These are phyloP conservation scores for Filobasidium wieringae DNA, from an alignment of 768 basidiomycete genomes.

Conservation along the genomic window DNA sequence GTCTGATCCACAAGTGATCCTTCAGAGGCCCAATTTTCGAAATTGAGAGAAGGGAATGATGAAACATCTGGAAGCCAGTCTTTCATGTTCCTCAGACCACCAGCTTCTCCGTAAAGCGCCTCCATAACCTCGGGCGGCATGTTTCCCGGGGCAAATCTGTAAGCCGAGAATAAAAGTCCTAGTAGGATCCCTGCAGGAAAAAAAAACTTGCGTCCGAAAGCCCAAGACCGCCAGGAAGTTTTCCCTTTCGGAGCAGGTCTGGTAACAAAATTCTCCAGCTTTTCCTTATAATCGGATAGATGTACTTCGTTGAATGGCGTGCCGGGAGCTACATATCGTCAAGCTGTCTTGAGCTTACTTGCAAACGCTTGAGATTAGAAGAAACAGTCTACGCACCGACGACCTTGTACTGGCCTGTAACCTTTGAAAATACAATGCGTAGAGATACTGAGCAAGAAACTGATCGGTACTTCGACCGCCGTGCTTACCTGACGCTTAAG, in stretches of 20 bases:
- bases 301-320: slow-evolving; percentile 22
- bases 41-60: background rate
- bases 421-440: background rate
- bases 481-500: slow-evolving; percentile 1
- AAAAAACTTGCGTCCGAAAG: slow-evolving; percentile 31
- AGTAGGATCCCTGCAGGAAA: slow-evolving; percentile 22
- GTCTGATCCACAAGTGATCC: slow-evolving; percentile 31
- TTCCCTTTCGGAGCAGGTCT: background rate
- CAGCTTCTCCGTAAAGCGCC: background rate
- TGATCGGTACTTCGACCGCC: background rate
- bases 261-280: background rate
- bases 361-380: background rate
- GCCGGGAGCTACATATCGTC: slow-evolving; percentile 27
- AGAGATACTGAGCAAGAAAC: background rate
- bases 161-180: slow-evolving; percentile 18
- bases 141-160: slow-evolving; percentile 13
- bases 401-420: slow-evolving; percentile 3
- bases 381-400: background rate
- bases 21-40: slow-evolving; percentile 17
- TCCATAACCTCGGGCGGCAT: slow-evolving; percentile 11
- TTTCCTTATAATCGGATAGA: background rate
- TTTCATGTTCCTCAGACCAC: background rate
- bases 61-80: background rate
- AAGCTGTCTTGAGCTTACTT: background rate
- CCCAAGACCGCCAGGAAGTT: slow-evolving; percentile 24